Evolutionary conservation across 164 flowering plant species (phyloP).

Genomic region (Magnolia sinica): DNA sequence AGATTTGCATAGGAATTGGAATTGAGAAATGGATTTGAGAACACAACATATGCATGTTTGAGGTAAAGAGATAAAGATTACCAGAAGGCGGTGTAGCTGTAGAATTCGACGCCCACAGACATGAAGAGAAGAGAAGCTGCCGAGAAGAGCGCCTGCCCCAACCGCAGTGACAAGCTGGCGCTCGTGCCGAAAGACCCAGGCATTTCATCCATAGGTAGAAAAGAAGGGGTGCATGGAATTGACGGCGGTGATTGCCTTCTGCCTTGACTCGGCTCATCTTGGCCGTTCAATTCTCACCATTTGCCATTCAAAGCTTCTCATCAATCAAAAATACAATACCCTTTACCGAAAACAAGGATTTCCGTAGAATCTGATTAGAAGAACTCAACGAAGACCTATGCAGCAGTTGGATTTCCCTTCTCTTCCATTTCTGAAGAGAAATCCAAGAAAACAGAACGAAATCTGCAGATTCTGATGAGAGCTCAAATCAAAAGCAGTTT

Average conservation of each 20-base stretch:
- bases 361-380: background rate
- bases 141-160: constrained; percentile 74
- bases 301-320: constrained; percentile 13
- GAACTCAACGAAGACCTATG: background rate
- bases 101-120: constrained; percentile 64
- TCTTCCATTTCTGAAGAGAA: background rate
- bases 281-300: constrained; percentile 19
- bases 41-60: too few species aligned
- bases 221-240: constrained; percentile 5
- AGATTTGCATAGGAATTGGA: too few species aligned
- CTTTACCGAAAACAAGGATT: background rate
- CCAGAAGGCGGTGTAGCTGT: constrained; percentile 75
- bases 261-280: constrained; percentile 17
- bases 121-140: constrained; percentile 71
- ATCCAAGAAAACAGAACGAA: background rate
- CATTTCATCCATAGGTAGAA: constrained; percentile 33
- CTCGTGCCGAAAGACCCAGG: constrained; percentile 76
- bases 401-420: background rate
- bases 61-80: constrained; percentile 18
- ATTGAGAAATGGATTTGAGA: too few species aligned
- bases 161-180: constrained; percentile 61
- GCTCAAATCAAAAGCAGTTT: background rate
- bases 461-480: background rate
- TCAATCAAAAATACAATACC: constrained; percentile 7
- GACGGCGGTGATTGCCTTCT: constrained; percentile 2